Evolutionary conservation across 768 basidiomycete species (phyloP).

Genomic region (Pleurotus djamor): DNA sequence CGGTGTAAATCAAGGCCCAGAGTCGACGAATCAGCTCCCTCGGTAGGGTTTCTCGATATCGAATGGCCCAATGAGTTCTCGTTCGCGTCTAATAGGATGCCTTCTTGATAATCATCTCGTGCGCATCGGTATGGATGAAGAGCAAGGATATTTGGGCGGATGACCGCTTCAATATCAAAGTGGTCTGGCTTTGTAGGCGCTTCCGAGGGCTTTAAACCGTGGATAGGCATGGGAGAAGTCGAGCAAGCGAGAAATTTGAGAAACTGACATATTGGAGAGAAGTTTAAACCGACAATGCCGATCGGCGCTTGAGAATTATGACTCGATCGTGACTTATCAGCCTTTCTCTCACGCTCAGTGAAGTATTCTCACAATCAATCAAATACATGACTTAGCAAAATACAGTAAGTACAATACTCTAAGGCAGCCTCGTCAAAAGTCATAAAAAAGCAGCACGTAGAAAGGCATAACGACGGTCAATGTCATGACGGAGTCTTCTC

Average conservation of each 20-base stretch:
- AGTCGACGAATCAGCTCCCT: slow-evolving; percentile 30
- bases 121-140: slow-evolving; percentile 95
- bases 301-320: neutral
- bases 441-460: too few species aligned
- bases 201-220: slow-evolving; percentile 48
- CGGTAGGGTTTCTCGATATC: slow-evolving; percentile 36
- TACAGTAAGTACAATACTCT: too few species aligned
- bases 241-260: neutral
- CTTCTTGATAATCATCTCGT: slow-evolving; percentile 89
- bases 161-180: slow-evolving; percentile 80
- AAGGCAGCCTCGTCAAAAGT: too few species aligned
- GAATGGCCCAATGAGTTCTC: slow-evolving; percentile 94
- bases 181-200: slow-evolving; percentile 62
- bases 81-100: slow-evolving; percentile 95
- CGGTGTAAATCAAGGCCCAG: slow-evolving; percentile 68
- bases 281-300: neutral
- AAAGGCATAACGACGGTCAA: too few species aligned
- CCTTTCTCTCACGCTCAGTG: too few species aligned
- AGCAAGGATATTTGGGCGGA: slow-evolving; percentile 92
- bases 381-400: too few species aligned
- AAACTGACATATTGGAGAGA: neutral
- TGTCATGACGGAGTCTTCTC: neutral
- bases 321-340: too few species aligned
- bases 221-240: slow-evolving; percentile 53
- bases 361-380: too few species aligned